Conservation (phyloP, 192 early-diverging fungal genomes). For the Funneliformis geosporum region DNA sequence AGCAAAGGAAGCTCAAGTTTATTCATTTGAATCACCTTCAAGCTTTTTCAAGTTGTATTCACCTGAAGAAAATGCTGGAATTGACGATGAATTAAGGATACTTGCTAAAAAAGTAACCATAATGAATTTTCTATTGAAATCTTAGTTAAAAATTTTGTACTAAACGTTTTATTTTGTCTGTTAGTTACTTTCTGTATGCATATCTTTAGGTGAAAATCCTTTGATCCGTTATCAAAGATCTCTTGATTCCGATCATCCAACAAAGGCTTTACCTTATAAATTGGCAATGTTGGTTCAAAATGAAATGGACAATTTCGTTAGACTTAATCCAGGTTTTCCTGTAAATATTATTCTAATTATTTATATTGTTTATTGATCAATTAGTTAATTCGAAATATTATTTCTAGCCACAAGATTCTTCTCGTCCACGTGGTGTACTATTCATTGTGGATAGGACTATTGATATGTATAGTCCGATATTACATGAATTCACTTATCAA, state of each 20-base stretch:
- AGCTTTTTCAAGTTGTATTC: slow-evolving; percentile 69
- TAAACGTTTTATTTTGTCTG: not conserved
- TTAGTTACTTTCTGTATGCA: slow-evolving; percentile 84
- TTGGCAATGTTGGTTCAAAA: slow-evolving; percentile 80
- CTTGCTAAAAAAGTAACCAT: slow-evolving; percentile 55
- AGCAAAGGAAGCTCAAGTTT: slow-evolving; percentile 67
- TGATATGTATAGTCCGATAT: slow-evolving; percentile 85
- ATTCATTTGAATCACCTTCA: slow-evolving; percentile 69
- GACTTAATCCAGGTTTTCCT: slow-evolving; percentile 66
- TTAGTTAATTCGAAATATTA: not conserved
- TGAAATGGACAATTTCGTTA: slow-evolving; percentile 81
- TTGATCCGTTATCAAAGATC: slow-evolving; percentile 90
- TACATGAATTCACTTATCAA: slow-evolving; percentile 99
- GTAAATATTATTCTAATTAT: slow-evolving; percentile 39
- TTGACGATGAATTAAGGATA: slow-evolving; percentile 50
- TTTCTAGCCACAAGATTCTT: slow-evolving; percentile 48
- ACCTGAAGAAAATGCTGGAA: slow-evolving; percentile 43
- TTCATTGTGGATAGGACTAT: slow-evolving; percentile 91
- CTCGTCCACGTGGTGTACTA: slow-evolving; percentile 70
- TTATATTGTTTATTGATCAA: not conserved
- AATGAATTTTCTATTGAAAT: not conserved
- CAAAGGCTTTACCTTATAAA: slow-evolving; percentile 66
- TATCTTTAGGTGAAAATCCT: slow-evolving; percentile 87
- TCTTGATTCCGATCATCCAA: slow-evolving; percentile 68
- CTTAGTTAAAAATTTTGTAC: not conserved